phyloP scores from a whole-genome alignment of 768 basidiomycete species.

The Krasilnikovozyma curviuscula region DNA sequence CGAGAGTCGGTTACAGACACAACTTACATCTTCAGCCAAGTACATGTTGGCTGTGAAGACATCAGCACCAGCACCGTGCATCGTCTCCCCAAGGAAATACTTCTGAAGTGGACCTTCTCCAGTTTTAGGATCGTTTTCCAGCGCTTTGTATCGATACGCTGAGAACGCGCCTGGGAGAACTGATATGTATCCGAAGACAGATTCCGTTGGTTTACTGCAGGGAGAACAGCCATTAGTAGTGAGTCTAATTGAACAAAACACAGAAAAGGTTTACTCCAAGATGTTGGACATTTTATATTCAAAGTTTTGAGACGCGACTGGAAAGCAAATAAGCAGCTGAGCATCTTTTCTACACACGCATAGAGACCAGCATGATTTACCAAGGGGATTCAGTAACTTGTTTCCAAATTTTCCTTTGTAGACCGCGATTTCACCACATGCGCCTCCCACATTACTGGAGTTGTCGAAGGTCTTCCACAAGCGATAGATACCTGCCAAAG shows the following conservation, averaged over 20 bases:
- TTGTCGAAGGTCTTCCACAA: conserved; percentile 82
- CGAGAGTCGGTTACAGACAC: background rate
- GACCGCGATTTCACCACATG: conserved; percentile 88
- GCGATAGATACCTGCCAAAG: conserved; percentile 73
- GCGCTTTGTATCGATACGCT: conserved; percentile 35
- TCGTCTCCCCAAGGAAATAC: background rate
- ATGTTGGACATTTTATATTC: conserved; percentile 88
- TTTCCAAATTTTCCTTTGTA: conserved; percentile 83
- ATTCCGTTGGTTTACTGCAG: conserved; percentile 78
- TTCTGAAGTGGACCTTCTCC: background rate
- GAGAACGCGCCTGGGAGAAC: conserved; percentile 81
- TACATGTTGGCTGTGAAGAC: conserved; percentile 31
- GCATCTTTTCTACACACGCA: background rate
- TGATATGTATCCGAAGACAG: conserved; percentile 33
- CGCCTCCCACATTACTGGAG: conserved; percentile 59
- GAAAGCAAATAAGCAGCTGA: conserved; percentile 34
- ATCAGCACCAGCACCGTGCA: background rate
- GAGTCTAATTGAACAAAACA: too few relatives aligned
- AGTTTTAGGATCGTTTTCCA: background rate
- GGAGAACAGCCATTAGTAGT: too few relatives aligned
- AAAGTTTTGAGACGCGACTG: conserved; percentile 87
- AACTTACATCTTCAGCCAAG: conserved; percentile 65
- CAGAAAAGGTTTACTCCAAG: too few relatives aligned
- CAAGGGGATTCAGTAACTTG: conserved; percentile 58
- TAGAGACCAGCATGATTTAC: conserved; percentile 21